Evolutionary conservation across 2,329 filamentous ascomycete species (phyloP).

Genomic region (Myriosclerotinia scirpicola): DNA sequence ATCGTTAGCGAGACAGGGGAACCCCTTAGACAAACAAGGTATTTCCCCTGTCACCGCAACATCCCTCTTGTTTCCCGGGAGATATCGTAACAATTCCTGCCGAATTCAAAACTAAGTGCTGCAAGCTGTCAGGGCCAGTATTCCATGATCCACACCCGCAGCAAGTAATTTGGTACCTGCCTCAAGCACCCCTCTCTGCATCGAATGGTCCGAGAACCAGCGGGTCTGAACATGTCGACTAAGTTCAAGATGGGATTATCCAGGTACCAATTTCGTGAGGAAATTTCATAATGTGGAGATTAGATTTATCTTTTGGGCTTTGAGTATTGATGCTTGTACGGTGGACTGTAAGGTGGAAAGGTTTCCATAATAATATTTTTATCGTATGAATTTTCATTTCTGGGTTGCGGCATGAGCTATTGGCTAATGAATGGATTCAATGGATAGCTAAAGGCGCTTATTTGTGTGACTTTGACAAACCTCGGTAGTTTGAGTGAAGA

Average conservation of each 20-base stretch:
- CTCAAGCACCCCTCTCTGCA: neutral
- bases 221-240: slow-evolving; percentile 6
- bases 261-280: slow-evolving; percentile 7
- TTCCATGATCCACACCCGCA: neutral
- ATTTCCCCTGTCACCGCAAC: neutral
- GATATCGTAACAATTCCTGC: neutral
- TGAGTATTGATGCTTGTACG: slow-evolving; percentile 10
- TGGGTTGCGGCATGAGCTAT: neutral
- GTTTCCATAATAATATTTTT: neutral
- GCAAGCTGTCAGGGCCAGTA: neutral
- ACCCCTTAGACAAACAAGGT: neutral
- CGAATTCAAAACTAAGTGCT: neutral
- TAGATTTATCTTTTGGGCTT: neutral
- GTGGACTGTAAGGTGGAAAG: neutral
- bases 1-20: slow-evolving; percentile 1
- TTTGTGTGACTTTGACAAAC: slow-evolving; percentile 4
- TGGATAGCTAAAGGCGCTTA: slow-evolving; percentile 3
- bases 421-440: slow-evolving; percentile 5
- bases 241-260: slow-evolving; percentile 5
- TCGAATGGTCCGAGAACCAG: slow-evolving; percentile 1
- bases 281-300: slow-evolving; percentile 18
- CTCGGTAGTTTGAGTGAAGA: neutral
- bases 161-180: slow-evolving; percentile 10
- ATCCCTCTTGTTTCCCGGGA: slow-evolving; percentile 8
- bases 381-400: neutral